Evolutionary conservation across 2,329 filamentous ascomycete species (phyloP).

Genomic region (Pseudogymnoascus sp.): DNA sequence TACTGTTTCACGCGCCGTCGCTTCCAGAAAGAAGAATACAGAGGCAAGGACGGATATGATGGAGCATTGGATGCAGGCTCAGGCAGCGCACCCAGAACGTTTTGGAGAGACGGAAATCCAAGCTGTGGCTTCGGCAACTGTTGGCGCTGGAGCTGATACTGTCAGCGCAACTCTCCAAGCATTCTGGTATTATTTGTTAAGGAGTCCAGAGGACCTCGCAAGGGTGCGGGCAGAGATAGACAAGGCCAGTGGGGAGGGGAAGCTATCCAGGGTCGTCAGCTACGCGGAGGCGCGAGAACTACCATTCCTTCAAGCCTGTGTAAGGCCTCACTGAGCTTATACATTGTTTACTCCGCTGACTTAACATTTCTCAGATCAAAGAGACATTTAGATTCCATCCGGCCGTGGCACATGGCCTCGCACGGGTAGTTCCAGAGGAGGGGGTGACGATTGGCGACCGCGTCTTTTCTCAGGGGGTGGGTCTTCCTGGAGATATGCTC

Average conservation of each 20-base stretch:
- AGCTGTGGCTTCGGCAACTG: slow-evolving; percentile 29
- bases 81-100: slow-evolving; percentile 29
- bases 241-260: not conserved
- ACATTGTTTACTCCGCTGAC: not conserved
- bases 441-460: slow-evolving; percentile 29
- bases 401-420: slow-evolving; percentile 25
- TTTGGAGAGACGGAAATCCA: slow-evolving; percentile 31
- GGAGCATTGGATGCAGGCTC: slow-evolving; percentile 31
- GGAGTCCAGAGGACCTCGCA: slow-evolving; percentile 22
- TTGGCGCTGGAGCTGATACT: slow-evolving; percentile 36
- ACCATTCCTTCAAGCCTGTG: slow-evolving; percentile 32
- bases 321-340: slow-evolving; percentile 10
- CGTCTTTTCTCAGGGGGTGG: slow-evolving; percentile 26
- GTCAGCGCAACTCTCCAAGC: slow-evolving; percentile 31
- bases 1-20: slow-evolving; percentile 29
- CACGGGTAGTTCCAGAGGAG: slow-evolving; percentile 20
- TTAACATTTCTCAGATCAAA: slow-evolving; percentile 20
- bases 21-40: slow-evolving; percentile 29
- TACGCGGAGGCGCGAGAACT: slow-evolving; percentile 29
- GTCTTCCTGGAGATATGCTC: slow-evolving; percentile 21
- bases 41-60: slow-evolving; percentile 32
- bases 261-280: slow-evolving; percentile 16
- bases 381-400: slow-evolving; percentile 33
- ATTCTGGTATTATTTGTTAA: slow-evolving; percentile 32
- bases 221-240: slow-evolving; percentile 24